Base-by-base conservation (phyloP, 257 asterid genomes). In the Salvia hispanica region DNA sequence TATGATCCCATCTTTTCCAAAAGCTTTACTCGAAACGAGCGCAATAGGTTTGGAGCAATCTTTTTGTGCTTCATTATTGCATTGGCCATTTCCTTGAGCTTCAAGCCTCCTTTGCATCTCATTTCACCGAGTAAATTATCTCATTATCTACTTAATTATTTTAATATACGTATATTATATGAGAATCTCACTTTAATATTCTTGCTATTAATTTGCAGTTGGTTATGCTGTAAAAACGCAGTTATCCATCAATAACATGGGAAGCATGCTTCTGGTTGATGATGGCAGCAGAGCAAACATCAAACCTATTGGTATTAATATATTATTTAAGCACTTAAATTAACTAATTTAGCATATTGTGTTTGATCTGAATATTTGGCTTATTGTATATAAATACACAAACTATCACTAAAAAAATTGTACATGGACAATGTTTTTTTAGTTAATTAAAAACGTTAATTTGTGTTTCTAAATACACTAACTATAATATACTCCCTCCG, bases 1-100 rank as follows among this genome's bases (percentile, higher is more conserved):
- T 28, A 11, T 12, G 16, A 28, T 8, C 59, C 59, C 3, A 54
- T 54, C 3, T 28, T 54, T 54, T 9, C 14, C 9, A 54, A 54
- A 54, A 28, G 40, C 40, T 54, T 54, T 54, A 54, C 16, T 28
- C 9, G 60, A 54, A 13, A 3, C 9, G 3, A 54, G 28, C 60
- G 40, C 40, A 28, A 28, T 7, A 67, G 79, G 50, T 72, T 87
- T 31, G 78, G 86, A 4, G 91, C 87, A 9, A 46, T 80, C 33
- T 7, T 81, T 16, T 28, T 81, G 28, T 63, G 82, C 66, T 58
- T 83, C 51, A 4, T 79, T 6, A 37, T 76, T 40, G 82, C 70
- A 7, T 74, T 83, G 13, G 74, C 76, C 45, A 66, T 71, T 66
- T 82, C 82, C 73, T 69, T 67, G 5, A 60, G 71, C 54, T 82